Conservation (phyloP, 2,329 filamentous ascomycete species). For the Talaromyces pinophilus region DNA sequence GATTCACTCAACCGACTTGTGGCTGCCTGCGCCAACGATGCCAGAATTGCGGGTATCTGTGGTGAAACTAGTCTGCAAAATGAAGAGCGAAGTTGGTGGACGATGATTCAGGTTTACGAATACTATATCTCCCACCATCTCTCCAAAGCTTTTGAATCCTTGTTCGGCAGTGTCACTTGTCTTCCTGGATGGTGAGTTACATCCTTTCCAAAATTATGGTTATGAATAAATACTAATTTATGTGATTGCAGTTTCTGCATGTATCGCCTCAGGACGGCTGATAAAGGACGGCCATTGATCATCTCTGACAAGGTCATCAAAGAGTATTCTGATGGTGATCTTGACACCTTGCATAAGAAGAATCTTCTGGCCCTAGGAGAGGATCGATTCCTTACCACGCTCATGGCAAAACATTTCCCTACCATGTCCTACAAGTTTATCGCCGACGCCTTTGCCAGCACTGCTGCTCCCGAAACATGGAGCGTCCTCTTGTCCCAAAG, state of each 20-base stretch:
- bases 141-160: conserved; percentile 93
- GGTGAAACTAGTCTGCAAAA: conserved; percentile 96
- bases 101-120: conserved; percentile 99
- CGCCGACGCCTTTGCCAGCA: conserved; percentile 87
- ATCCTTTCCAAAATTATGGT: neutral
- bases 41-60: conserved; percentile 95
- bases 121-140: conserved; percentile 99
- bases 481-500: conserved; percentile 93
- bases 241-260: conserved; percentile 80
- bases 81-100: conserved; percentile 94
- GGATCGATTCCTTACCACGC: conserved; percentile 92
- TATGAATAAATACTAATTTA: conserved; percentile 38
- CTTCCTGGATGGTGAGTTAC: conserved; percentile 90
- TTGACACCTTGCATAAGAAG: conserved; percentile 94
- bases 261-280: conserved; percentile 92
- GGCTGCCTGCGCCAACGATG: conserved; percentile 86
- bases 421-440: conserved; percentile 95
- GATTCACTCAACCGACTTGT: conserved; percentile 92
- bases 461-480: conserved; percentile 92
- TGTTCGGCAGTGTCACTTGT: conserved; percentile 98
- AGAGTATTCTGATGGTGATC: conserved; percentile 84
- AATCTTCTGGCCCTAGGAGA: conserved; percentile 91
- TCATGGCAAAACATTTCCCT: conserved; percentile 98
- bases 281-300: conserved; percentile 91
- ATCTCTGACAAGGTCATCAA: conserved; percentile 84